Percentiles rank a stretch among this genome's conserved stretches.
phyloP scores from a whole-genome alignment of 2,329 filamentous ascomycete species.

The Domatiomyces globalis region DNA sequence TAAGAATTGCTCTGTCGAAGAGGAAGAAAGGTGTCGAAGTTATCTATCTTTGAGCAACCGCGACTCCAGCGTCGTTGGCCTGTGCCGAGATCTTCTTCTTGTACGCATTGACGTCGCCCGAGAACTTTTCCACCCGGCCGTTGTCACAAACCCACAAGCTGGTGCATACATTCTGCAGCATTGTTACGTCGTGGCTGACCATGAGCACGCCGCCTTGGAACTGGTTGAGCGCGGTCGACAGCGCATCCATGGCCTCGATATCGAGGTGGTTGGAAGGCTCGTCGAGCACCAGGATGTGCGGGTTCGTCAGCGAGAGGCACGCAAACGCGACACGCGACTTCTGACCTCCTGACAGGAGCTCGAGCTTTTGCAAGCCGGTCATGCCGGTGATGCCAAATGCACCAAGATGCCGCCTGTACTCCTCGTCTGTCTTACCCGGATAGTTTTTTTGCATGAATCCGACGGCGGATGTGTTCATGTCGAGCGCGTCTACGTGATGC shows the following conservation, averaged over 20 bases:
- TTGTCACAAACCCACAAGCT: slow-evolving; percentile 94
- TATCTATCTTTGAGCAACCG: slow-evolving; percentile 22
- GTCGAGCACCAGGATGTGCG: slow-evolving; percentile 93
- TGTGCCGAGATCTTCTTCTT: slow-evolving; percentile 92
- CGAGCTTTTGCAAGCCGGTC: slow-evolving; percentile 94
- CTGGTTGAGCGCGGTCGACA: slow-evolving; percentile 65
- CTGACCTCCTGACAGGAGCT: slow-evolving; percentile 81
- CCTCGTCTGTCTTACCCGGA: slow-evolving; percentile 83
- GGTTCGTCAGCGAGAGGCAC: slow-evolving; percentile 84
- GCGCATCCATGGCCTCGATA: slow-evolving; percentile 97
- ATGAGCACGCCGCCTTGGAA: slow-evolving; percentile 95
- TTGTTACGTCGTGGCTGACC: slow-evolving; percentile 98
- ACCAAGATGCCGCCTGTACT: slow-evolving; percentile 88
- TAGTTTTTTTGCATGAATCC: slow-evolving; percentile 92
- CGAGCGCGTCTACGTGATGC: slow-evolving; percentile 92
- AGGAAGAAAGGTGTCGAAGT: too few species aligned
- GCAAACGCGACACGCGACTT: slow-evolving; percentile 97
- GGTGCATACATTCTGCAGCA: slow-evolving; percentile 90
- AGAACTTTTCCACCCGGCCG: slow-evolving; percentile 90
- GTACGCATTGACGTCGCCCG: slow-evolving; percentile 87
- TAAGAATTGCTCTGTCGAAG: too few species aligned
- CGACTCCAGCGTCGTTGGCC: slow-evolving; percentile 77
- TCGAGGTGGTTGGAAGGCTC: slow-evolving; percentile 97
- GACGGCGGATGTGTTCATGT: slow-evolving; percentile 76
- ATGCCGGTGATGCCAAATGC: slow-evolving; percentile 79